phyloP scores from a whole-genome alignment of 139 green algal genomes.

The Pleodorina starrii region DNA sequence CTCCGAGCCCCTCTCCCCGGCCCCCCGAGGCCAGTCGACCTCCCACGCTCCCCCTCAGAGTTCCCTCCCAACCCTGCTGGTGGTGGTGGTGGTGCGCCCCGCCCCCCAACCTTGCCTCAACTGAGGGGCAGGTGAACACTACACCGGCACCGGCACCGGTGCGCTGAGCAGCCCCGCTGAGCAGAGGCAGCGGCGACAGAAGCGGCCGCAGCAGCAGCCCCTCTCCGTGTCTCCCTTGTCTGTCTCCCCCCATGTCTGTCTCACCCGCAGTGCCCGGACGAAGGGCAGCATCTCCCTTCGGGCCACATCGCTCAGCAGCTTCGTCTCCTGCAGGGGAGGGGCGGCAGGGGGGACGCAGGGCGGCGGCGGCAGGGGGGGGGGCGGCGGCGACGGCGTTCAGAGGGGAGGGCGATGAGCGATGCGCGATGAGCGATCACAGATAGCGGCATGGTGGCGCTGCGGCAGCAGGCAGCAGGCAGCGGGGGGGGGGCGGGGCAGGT shows the following conservation, averaged over 20 bases:
- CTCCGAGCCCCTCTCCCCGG: too few species aligned
- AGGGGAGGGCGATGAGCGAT: not conserved
- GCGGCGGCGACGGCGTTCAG: not conserved
- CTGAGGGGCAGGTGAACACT: not conserved
- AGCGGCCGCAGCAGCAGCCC: too few species aligned
- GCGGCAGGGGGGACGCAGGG: not conserved
- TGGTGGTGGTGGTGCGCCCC: not conserved
- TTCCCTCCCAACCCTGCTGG: too few species aligned
- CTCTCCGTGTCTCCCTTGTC: too few species aligned
- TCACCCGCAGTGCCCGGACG: not conserved
- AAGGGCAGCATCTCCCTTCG: not conserved
- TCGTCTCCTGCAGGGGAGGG: conserved; percentile 1
- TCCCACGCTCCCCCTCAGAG: too few species aligned
- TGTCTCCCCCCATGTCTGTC: too few species aligned
- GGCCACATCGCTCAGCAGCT: not conserved
- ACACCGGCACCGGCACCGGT: not conserved
- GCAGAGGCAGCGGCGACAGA: not conserved
- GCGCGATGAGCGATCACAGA: not conserved
- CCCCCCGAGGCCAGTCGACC: too few species aligned
- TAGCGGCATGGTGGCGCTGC: not conserved
- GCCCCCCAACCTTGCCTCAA: not conserved
- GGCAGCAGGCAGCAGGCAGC: too few species aligned
- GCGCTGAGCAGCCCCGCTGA: not conserved
- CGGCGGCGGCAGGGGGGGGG: not conserved
- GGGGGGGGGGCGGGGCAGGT: not conserved